These are phyloP conservation scores for Kwoniella sp. DNA, from an alignment of 768 basidiomycete genomes.

Conservation along the genomic window DNA sequence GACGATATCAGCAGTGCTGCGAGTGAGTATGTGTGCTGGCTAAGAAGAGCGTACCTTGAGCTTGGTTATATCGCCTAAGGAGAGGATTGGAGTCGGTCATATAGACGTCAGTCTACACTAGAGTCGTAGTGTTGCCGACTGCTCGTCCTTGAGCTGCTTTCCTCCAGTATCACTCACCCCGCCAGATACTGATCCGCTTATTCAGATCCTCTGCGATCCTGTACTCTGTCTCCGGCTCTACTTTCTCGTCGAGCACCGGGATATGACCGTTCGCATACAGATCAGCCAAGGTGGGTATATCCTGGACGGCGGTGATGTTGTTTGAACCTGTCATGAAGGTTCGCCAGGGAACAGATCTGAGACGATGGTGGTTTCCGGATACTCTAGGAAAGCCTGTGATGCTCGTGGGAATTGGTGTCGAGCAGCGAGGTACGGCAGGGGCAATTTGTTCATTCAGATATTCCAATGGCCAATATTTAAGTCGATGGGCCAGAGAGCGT, in stretches of 20 bases:
- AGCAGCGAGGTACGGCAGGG: too few relatives aligned
- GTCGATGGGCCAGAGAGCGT: too few relatives aligned
- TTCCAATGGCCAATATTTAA: too few relatives aligned
- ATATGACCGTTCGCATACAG: slow-evolving; percentile 30
- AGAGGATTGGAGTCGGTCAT: too few relatives aligned
- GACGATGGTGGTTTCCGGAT: neutral
- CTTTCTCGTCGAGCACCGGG: slow-evolving; percentile 7
- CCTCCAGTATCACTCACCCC: slow-evolving; percentile 30
- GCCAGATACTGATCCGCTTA: slow-evolving; percentile 42
- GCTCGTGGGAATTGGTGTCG: too few relatives aligned
- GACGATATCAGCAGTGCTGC: neutral
- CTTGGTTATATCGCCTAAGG: slow-evolving; percentile 49
- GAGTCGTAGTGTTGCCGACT: too few relatives aligned
- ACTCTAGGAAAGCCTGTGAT: neutral
- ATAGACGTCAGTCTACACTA: neutral
- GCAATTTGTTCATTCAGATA: too few relatives aligned
- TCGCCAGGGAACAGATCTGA: neutral
- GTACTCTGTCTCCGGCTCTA: slow-evolving; percentile 6
- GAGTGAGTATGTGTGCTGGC: neutral
- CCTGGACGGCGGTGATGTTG: neutral
- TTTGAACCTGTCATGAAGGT: neutral
- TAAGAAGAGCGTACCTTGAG: slow-evolving; percentile 36
- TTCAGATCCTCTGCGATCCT: slow-evolving; percentile 30
- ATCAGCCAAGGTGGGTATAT: slow-evolving; percentile 43
- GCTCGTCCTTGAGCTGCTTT: too few relatives aligned